These are phyloP conservation scores for Leccinum ochraceum DNA, from an alignment of 768 basidiomycete genomes.

Conservation along the genomic window DNA sequence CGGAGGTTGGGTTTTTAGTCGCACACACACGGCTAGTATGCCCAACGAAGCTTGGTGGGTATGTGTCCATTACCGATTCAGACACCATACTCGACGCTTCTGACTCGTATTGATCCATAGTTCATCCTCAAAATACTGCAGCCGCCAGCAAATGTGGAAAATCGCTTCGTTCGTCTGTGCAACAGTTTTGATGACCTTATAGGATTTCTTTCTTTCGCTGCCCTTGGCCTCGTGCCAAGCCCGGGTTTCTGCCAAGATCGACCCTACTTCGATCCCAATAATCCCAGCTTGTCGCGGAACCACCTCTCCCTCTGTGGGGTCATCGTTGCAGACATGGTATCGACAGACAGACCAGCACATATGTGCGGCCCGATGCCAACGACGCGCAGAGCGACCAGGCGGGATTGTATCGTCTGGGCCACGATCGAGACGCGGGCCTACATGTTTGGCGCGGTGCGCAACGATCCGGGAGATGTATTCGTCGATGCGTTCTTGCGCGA, in stretches of 20 bases:
- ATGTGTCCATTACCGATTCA: conserved; percentile 4
- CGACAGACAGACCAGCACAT: not conserved
- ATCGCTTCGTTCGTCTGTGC: conserved; percentile 34
- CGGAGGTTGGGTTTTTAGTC: conserved; percentile 36
- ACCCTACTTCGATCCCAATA: not conserved
- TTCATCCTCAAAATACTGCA: conserved; percentile 5
- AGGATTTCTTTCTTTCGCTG: conserved; percentile 30
- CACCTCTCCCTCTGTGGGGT: conserved; percentile 25
- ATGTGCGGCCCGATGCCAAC: conserved; percentile 10
- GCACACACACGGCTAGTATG: conserved; percentile 18
- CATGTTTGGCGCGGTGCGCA: conserved; percentile 35
- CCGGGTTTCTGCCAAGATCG: conserved; percentile 20
- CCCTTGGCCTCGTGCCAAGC: conserved; percentile 19
- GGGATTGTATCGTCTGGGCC: conserved; percentile 25
- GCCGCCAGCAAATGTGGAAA: conserved; percentile 26
- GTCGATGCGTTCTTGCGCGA: conserved; percentile 29
- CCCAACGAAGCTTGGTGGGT: conserved; percentile 37
- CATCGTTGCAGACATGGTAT: conserved; percentile 23
- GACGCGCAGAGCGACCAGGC: conserved; percentile 8
- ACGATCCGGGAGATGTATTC: conserved; percentile 29
- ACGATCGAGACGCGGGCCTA: conserved; percentile 25
- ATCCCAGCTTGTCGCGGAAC: conserved; percentile 13
- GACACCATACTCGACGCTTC: not conserved
- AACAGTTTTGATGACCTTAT: conserved; percentile 33
- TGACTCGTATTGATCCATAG: not conserved